Evolutionary conservation across 768 basidiomycete species (phyloP), one percentile per base, ranked within the genome.

Genomic region (Infundibulicybe gibba): DNA sequence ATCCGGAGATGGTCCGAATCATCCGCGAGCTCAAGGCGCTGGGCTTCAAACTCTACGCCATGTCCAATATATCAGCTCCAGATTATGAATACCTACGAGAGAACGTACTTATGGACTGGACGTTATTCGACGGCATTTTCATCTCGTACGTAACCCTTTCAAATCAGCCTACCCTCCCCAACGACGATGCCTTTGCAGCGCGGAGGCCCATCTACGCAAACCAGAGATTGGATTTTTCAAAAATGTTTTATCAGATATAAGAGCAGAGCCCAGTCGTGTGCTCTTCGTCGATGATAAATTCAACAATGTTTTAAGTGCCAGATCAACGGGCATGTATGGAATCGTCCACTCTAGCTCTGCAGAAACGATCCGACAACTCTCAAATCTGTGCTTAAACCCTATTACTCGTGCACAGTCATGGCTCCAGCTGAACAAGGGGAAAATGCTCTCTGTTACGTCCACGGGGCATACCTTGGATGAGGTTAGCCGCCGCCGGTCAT

Each of bases 241-340:
- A 19, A 54, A 61, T 41, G 69, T 76, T 6, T 8, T 25, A 8
- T 54, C 54, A 16, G 54, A 64, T n/a, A 65, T 62, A n/a, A 61
- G 64, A 30, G 49, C 62, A 8, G 66, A 74, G 41, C 70, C 73
- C 1, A 33, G 43, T 0, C 57, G 57, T 0, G 64, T 66, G 5
- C 62, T 72, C 15, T 75, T 75, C 49, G 63, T 76, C 17, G 74
- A 75, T 41, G 71, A 74, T 56, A 66, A 67, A 40, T 52, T 57
- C 10, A 71, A 74, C 49, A 74, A 75, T 44, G 67, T 76, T 6
- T 52, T 67, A 3, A 56, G 66, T 1, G 74, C 73, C 3, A 68
- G 68, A 3, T 71, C 68, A 0, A 57, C 75, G 9, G 74, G 74
- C 13, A 60, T 75, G 33, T 55, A 62, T 14, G 70, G 71, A 2